These are phyloP conservation scores for Candida pseudofarinosa DNA, from an alignment of 805 yeast genomes.

Conservation along the genomic window DNA sequence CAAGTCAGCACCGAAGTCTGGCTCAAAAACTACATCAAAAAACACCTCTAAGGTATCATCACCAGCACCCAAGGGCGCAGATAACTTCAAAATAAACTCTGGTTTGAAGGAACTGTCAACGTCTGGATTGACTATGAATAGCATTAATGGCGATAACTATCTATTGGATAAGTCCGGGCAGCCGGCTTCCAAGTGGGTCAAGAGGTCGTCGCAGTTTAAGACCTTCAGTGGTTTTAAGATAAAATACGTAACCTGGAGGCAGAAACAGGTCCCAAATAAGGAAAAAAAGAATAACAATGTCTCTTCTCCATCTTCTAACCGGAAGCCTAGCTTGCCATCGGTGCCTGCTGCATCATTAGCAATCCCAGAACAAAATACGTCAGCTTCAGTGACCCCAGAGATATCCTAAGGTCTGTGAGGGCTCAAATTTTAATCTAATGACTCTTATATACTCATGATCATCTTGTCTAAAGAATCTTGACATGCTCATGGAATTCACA, in stretches of 20 bases:
- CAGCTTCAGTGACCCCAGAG: constrained; percentile 8
- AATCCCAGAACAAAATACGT: constrained; percentile 1
- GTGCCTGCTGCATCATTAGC: background rate
- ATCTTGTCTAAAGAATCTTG: too few relatives aligned
- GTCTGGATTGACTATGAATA: constrained; percentile 37
- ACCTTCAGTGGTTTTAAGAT: constrained; percentile 42
- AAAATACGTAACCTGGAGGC: constrained; percentile 17
- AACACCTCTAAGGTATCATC: constrained; percentile 27
- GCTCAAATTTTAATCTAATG: too few relatives aligned
- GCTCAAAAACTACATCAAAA: constrained; percentile 13
- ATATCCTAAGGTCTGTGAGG: too few relatives aligned
- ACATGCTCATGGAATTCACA: too few relatives aligned
- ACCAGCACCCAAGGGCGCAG: constrained; percentile 6
- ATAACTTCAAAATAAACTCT: constrained; percentile 29
- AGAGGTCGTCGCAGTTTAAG: constrained; percentile 32
- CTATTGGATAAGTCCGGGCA: constrained; percentile 33
- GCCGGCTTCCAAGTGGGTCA: constrained; percentile 32
- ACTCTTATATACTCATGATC: too few relatives aligned
- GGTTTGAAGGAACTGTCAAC: constrained; percentile 40
- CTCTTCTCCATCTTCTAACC: constrained; percentile 3
- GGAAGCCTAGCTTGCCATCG: constrained; percentile 1
- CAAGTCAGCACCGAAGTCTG: background rate
- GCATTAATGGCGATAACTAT: constrained; percentile 21
- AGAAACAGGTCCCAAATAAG: constrained; percentile 7
- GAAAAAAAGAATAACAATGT: constrained; percentile 8